Evolutionary conservation across 768 basidiomycete genomes (phyloP).

Genomic region (Myochromella boudieri): DNA sequence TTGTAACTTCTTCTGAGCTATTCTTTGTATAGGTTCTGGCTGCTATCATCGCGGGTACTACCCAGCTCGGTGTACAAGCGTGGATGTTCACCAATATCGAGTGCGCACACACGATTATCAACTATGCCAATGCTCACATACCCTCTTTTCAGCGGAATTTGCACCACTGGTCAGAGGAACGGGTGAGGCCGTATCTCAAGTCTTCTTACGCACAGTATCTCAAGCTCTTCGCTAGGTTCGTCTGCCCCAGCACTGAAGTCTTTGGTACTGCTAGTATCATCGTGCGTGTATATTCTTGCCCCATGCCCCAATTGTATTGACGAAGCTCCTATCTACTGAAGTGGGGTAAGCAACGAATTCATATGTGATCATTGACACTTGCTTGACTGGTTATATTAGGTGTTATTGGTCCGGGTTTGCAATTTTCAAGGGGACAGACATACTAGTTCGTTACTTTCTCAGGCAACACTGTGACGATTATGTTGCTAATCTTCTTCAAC

Average conservation of each 20-base stretch:
- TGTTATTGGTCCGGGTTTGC: conserved; percentile 58
- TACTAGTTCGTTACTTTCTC: conserved; percentile 45
- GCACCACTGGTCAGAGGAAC: conserved; percentile 41
- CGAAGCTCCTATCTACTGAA: conserved; percentile 18
- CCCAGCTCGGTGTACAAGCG: conserved; percentile 63
- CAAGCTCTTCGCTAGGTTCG: conserved; percentile 32
- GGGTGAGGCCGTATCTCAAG: conserved; percentile 23
- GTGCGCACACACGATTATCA: conserved; percentile 17
- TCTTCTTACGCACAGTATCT: neutral
- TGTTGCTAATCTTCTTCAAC: conserved; percentile 1
- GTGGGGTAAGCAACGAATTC: conserved; percentile 16
- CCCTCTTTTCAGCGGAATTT: conserved; percentile 40
- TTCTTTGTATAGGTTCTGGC: conserved; percentile 50
- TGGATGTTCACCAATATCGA: conserved; percentile 63
- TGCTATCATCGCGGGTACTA: conserved; percentile 57
- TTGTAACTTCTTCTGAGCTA: neutral
- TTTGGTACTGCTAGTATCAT: conserved; percentile 57
- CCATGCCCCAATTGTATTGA: conserved; percentile 7
- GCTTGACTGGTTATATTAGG: conserved; percentile 32
- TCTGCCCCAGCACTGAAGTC: conserved; percentile 53
- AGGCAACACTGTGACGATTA: neutral
- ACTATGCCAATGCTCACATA: neutral
- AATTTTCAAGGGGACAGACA: conserved; percentile 53
- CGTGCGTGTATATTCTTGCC: conserved; percentile 32
- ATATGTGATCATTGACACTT: no score